Conservation (phyloP, 192 early-diverging fungal species). For the Anaeromyces robustus region DNA sequence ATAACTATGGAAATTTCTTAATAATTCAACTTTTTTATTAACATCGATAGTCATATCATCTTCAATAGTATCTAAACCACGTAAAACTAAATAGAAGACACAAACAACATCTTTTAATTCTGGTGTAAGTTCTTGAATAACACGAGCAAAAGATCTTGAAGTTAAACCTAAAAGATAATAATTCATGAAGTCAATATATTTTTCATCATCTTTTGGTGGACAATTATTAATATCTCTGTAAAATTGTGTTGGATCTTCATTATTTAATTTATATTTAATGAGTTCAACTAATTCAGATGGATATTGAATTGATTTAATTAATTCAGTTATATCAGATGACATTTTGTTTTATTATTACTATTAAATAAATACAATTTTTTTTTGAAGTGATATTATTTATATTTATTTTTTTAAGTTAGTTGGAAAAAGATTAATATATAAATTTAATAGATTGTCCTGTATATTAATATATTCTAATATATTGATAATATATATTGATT, state of each 20-base stretch:
- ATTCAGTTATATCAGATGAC: not conserved
- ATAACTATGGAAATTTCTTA: slow-evolving; percentile 65
- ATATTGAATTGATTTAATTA: not conserved
- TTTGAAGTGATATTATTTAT: no score
- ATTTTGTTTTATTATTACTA: not conserved
- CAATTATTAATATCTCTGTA: not conserved
- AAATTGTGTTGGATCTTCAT: not conserved
- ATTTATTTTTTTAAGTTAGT: no score
- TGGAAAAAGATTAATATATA: no score
- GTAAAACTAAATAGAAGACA: slow-evolving; percentile 88
- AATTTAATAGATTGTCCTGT: no score
- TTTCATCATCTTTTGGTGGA: slow-evolving; percentile 17
- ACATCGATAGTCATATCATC: slow-evolving; percentile 90
- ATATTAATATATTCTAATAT: no score
- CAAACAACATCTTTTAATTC: slow-evolving; percentile 70
- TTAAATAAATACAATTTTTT: no score
- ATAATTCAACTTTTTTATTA: slow-evolving; percentile 54
- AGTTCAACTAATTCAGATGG: not conserved
- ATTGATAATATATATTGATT: no score
- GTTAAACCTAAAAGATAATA: slow-evolving; percentile 87
- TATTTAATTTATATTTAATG: not conserved
- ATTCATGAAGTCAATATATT: slow-evolving; percentile 39
- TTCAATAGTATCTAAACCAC: slow-evolving; percentile 95
- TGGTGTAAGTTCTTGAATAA: slow-evolving; percentile 76
- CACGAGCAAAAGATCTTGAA: slow-evolving; percentile 88